Percentiles rank a stretch among this genome's conserved stretches.
These are phyloP conservation scores for Carex scoparia DNA, from an alignment of 176 grass and related monocot genomes.

Conservation along the genomic window DNA sequence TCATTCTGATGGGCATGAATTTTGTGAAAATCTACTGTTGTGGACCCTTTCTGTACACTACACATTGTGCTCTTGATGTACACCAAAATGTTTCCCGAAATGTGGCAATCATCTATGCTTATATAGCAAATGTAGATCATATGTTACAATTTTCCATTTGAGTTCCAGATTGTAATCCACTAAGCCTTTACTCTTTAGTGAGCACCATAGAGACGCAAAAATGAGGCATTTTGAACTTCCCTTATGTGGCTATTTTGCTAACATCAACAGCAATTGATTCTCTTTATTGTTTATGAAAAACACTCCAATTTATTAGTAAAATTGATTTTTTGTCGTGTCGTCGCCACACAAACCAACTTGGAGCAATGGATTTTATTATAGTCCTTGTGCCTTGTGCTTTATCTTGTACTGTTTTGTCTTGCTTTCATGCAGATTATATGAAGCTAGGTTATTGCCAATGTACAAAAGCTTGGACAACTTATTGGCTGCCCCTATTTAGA, in stretches of 20 bases:
- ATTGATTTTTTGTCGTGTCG: not conserved
- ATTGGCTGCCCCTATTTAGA: conserved; percentile 14
- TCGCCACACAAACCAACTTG: not conserved
- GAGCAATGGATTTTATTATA: not conserved
- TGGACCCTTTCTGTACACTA: too few species aligned
- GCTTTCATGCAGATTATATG: conserved; percentile 5
- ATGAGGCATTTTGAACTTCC: not conserved
- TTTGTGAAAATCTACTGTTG: not conserved
- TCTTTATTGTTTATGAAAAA: not conserved
- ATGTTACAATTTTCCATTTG: not conserved
- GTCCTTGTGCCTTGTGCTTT: not conserved
- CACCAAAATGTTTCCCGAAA: not conserved
- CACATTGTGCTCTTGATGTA: not conserved
- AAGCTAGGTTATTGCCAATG: not conserved
- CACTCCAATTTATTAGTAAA: not conserved
- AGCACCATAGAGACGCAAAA: not conserved
- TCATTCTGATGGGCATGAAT: not conserved
- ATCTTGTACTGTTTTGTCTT: not conserved
- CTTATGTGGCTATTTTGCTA: not conserved
- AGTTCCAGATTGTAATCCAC: not conserved
- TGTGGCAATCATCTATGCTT: not conserved
- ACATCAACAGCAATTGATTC: not conserved
- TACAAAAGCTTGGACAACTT: conserved; percentile 5
- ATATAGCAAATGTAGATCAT: not conserved
- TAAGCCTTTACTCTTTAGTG: not conserved